Evolutionary conservation across 306 rosid species (phyloP), one percentile per base, ranked within the genome.

Genomic region (Prosopis cineraria): DNA sequence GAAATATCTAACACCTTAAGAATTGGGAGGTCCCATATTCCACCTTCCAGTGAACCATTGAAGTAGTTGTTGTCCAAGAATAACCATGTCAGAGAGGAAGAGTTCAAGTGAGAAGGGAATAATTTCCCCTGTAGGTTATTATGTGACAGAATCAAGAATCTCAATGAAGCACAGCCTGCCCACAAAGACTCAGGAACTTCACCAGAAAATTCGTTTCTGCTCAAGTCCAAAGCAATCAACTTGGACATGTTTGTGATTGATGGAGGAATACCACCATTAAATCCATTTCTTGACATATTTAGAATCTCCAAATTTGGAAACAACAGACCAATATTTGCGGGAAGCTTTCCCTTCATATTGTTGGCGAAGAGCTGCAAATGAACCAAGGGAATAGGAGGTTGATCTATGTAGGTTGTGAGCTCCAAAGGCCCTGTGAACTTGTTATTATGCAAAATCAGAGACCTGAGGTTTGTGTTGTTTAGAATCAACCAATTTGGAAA

Each of bases 211-310:
- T 65, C n/a, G 70, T 34, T 36, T 19, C 70, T 17, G 17, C 70
- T 65, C 22, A 65, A 65, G 30, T 65, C 47, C 70, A 65, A 10
- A n/a, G 11, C 0, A 8, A 19, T 2, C 17, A 65, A 36, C 7
- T 36, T 65, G 45, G 70, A 65, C 70, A 65, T 36, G 45, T 65
- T 65, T 65, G 17, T 30, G 19, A 65, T 4, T 36, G 70, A 65
- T 3, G 70, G 11, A 36, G 70, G 12, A 65, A 65, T 36, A 3
- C 13, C 25, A 19, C 29, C 47, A 34, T 34, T 0, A 8, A 65
- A 4, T 65, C 47, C 70, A 65, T 65, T 65, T 19, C 47, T 29
- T 2, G 70, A 36, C 17, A 36, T 9, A 65, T 36, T 36, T 1
- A 65, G 6, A 17, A 0, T 0, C 24, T 34, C 22, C 69, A 34